These are phyloP conservation scores for Annulohypoxylon nitens DNA, from an alignment of 495 filamentous ascomycete genomes.

Conservation along the genomic window DNA sequence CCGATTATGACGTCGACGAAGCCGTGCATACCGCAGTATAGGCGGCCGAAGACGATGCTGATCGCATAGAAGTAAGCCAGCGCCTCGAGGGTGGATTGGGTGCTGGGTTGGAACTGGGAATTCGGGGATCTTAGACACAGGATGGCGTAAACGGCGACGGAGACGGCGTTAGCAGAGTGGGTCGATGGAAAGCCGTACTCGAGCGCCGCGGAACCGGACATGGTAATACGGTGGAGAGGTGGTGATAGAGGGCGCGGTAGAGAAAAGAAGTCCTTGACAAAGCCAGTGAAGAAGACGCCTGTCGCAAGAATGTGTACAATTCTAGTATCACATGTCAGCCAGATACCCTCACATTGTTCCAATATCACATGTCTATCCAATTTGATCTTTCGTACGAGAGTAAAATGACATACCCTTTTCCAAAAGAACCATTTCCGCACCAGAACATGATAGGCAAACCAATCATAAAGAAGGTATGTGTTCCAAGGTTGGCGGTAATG, in stretches of 20 bases:
- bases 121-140: constrained; percentile 71
- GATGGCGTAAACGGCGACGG: constrained; percentile 87
- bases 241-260: constrained; percentile 95
- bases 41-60: constrained; percentile 89
- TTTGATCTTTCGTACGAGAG: neutral
- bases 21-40: constrained; percentile 99
- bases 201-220: constrained; percentile 93
- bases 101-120: constrained; percentile 62
- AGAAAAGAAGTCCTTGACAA: constrained; percentile 93
- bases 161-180: constrained; percentile 96
- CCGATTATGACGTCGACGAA: constrained; percentile 91
- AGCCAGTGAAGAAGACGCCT: constrained; percentile 94
- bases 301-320: constrained; percentile 88
- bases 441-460: constrained; percentile 93
- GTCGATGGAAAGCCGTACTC: constrained; percentile 98
- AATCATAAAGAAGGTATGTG: constrained; percentile 99
- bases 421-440: constrained; percentile 86
- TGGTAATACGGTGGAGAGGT: constrained; percentile 92
- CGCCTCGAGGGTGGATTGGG: constrained; percentile 70
- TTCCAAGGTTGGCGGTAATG: constrained; percentile 95
- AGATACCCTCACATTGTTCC: neutral
- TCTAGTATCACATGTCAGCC: constrained; percentile 59
- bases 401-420: constrained; percentile 75
- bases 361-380: neutral
- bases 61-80: constrained; percentile 83